Evolutionary conservation across 352 stramenopile species (phyloP).

Genomic region (Phytophthora fragariae): DNA sequence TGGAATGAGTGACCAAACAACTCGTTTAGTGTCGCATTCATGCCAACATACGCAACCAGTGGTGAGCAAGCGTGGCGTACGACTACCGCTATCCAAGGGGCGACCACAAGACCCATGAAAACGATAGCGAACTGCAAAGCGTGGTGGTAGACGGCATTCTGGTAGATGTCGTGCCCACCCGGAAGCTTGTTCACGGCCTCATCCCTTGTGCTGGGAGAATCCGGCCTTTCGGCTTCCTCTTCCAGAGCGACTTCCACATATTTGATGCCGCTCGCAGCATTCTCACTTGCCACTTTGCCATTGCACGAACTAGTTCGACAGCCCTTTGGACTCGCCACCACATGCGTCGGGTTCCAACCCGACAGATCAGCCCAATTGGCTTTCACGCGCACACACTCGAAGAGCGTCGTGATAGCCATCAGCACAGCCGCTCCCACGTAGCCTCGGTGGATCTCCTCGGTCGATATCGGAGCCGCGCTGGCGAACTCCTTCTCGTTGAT

Average conservation of each 20-base stretch:
- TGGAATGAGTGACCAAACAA: constrained; percentile 19
- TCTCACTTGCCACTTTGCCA: neutral
- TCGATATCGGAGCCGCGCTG: constrained; percentile 37
- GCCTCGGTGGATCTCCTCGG: constrained; percentile 37
- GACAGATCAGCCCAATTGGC: constrained; percentile 16
- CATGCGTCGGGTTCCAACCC: constrained; percentile 22
- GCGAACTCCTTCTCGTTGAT: constrained; percentile 41
- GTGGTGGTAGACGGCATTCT: neutral
- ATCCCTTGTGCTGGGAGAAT: neutral
- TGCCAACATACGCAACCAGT: constrained; percentile 11
- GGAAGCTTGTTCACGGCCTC: neutral
- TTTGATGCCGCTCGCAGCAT: neutral
- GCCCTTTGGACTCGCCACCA: neutral
- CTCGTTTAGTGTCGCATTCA: constrained; percentile 29
- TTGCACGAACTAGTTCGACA: neutral
- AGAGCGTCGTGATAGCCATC: constrained; percentile 17
- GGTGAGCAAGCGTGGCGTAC: constrained; percentile 12
- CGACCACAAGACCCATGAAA: no score
- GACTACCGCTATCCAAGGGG: no score
- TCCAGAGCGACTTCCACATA: constrained; percentile 22
- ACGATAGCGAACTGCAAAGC: neutral
- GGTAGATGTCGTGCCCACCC: neutral
- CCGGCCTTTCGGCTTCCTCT: constrained; percentile 5
- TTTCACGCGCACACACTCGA: constrained; percentile 12
- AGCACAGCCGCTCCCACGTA: constrained; percentile 29